Evolutionary conservation across 768 basidiomycete genomes (phyloP), one percentile per base, ranked within the genome.

Genomic region (Suillus bovinus): DNA sequence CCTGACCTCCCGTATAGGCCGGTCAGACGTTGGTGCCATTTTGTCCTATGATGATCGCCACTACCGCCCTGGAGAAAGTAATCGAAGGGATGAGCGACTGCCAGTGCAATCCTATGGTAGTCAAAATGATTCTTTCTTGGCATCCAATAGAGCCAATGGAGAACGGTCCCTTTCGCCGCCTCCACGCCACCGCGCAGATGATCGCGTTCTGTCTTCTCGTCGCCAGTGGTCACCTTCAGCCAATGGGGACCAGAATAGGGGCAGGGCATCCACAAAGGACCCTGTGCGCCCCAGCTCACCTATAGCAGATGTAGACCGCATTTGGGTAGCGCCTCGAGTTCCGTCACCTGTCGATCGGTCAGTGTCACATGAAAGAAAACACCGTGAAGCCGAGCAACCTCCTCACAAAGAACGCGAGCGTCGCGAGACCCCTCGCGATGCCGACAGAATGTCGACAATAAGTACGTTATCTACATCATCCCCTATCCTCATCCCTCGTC

Each of bases 21-120:
- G 70, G 16, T 46, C 68, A 31, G 76, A 76, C 49, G 59, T 58
- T 24, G 66, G 63, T 42, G 64, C 67, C 66, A 66, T 38, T 17
- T 78, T 88, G 60, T 81, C 84, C 20, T 85, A 82, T 60, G 77
- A 82, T 61, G 88, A 89, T 70, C 82, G 88, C 33, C 86, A 88
- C 71, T 89, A 90, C 71, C 83, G 86, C 54, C 86, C 87, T 38
- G 78, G 71, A 49, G 73, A 74, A 39, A 50, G 66, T 13, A 53
- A 39, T 63, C 69, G 73, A 3, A 65, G 73, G 24, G 74, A 74
- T 38, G 73, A 76, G 59, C 70, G 70, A 49, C 61, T 67, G 6
- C 36, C 24, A 53, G 36, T 61, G 3, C 58, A 75, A 1, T 41
- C 69, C 61, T 69, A 73, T 52, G 64, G 58, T 59, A 61, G 62